phyloP scores from a whole-genome alignment of 768 basidiomycete species.

The Tricholoma flavovirens region DNA sequence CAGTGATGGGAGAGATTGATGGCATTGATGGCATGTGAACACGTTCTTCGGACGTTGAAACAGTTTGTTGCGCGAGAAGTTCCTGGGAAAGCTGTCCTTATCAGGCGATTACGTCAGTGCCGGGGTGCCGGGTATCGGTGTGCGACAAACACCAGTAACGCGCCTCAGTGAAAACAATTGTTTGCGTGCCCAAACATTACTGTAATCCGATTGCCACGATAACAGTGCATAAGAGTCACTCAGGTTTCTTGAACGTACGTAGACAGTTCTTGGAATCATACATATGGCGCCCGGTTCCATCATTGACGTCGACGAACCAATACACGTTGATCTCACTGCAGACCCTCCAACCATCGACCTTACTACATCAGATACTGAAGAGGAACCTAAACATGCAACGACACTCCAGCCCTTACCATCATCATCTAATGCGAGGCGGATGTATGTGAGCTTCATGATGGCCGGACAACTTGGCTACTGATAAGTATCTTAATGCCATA shows the following conservation, averaged over 20 bases:
- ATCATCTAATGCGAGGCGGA: not conserved
- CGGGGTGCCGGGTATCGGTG: too few species aligned
- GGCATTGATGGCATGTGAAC: too few species aligned
- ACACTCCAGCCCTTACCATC: not conserved
- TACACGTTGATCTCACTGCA: not conserved
- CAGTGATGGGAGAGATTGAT: too few species aligned
- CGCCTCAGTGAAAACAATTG: too few species aligned
- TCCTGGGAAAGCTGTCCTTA: too few species aligned
- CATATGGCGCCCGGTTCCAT: not conserved
- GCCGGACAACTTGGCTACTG: not conserved
- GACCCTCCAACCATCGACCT: not conserved
- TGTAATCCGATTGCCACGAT: too few species aligned
- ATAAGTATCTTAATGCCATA: not conserved
- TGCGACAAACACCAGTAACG: too few species aligned
- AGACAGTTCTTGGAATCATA: not conserved
- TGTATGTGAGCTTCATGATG: not conserved
- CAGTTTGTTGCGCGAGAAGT: too few species aligned
- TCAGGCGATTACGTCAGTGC: too few species aligned
- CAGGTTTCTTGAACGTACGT: not conserved
- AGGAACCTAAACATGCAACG: not conserved
- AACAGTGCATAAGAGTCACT: too few species aligned
- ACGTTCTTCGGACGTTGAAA: too few species aligned
- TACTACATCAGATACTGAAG: conserved; percentile 1
- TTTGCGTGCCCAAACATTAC: too few species aligned
- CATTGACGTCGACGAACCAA: not conserved